Evolutionary conservation across 805 yeast species (phyloP), one percentile per base, ranked within the genome.

Genomic region (Ogataea ganodermae): DNA sequence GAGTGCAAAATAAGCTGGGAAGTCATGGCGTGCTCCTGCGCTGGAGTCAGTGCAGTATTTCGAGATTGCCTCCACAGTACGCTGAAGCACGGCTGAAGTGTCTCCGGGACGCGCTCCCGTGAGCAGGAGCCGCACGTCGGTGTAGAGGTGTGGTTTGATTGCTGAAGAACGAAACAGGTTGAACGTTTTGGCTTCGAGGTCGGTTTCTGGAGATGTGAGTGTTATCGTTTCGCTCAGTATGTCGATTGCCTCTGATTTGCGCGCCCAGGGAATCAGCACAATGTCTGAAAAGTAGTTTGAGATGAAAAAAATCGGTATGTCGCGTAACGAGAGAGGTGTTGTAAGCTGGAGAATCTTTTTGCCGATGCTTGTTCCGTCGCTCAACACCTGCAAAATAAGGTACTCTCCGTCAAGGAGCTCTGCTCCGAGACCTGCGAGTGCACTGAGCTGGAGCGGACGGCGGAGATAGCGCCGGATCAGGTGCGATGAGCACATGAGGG

Each of bases 221-320:
- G 16, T n/a, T 6, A 30, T 30, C 17, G 17, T 13, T 8, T 30
- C 17, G 18, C 18, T 30, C 33, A 83, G 61, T 3, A 80, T 71
- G 24, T 60, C 56, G 3, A 77, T 62, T 1, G 80, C 86, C 46
- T 72, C 69, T 1, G 65, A 68, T 50, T 73, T 72, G 6, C 71
- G 68, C 5, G 59, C 55, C 30, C 60, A 62, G 0, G 89, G 89
- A n/a, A 82, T 71, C 39, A 83, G 66, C 18, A 83, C 82, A 39
- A 79, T 78, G 61, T 83, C 86, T 33, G 81, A 76, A 61, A 80
- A 82, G 63, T 83, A 84, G 27, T 83, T 79, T 14, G 83, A 74
- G 26, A 83, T 62, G 62, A 83, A 83, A 58, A 81, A 83, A 27
- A 83, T 68, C 2, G 87, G 74, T 24, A 83, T 80, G 14, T 71